These are phyloP conservation scores for Aspergillus versicolor DNA, from an alignment of 2,329 filamentous ascomycete genomes.

Conservation along the genomic window DNA sequence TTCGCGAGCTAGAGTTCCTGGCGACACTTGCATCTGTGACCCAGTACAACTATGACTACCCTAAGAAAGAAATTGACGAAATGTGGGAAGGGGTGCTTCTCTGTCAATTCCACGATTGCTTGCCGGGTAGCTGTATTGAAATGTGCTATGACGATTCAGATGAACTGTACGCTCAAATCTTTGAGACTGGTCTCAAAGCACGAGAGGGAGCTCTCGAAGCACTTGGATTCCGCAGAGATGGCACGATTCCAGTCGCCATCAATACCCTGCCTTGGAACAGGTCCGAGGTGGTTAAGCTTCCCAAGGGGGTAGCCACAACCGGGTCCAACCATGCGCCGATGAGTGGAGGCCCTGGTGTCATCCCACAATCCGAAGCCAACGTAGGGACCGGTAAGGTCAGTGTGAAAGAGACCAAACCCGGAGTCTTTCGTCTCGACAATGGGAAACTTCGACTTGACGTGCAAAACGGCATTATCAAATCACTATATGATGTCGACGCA, in stretches of 20 bases:
- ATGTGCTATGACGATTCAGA: slow-evolving; percentile 98
- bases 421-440: slow-evolving; percentile 78
- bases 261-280: slow-evolving; percentile 89
- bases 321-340: slow-evolving; percentile 43
- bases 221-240: slow-evolving; percentile 61
- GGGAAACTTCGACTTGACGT: slow-evolving; percentile 72
- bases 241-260: slow-evolving; percentile 56
- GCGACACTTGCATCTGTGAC: slow-evolving; percentile 81
- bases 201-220: slow-evolving; percentile 67
- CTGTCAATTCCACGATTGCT: slow-evolving; percentile 96
- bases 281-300: slow-evolving; percentile 68
- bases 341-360: slow-evolving; percentile 48
- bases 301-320: slow-evolving; percentile 33
- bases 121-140: slow-evolving; percentile 91
- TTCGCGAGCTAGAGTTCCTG: slow-evolving; percentile 84
- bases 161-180: slow-evolving; percentile 80
- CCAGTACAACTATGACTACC: slow-evolving; percentile 73
- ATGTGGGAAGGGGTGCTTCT: slow-evolving; percentile 94
- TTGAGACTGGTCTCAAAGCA: slow-evolving; percentile 70
- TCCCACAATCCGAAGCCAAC: slow-evolving; percentile 30
- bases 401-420: slow-evolving; percentile 53
- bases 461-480: slow-evolving; percentile 74
- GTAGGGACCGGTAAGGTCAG: slow-evolving; percentile 36
- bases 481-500: slow-evolving; percentile 71
- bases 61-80: slow-evolving; percentile 86